Base-by-base conservation (phyloP, 768 basidiomycete genomes). In the Steccherinum ochraceum region DNA sequence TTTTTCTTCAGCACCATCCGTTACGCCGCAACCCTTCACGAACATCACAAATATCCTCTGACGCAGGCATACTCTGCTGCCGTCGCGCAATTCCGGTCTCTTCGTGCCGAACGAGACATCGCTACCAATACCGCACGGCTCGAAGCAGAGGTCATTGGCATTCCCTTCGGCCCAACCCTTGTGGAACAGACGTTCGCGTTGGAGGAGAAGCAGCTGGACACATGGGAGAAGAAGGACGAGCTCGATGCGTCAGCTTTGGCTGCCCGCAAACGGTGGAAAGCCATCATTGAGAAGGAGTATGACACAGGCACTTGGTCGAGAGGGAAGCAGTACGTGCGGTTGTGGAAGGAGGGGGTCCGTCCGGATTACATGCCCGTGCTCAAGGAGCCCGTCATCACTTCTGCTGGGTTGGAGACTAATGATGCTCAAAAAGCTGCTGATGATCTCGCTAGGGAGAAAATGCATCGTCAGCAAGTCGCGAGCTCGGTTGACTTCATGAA, bases 81-180 rank as follows among this genome's bases (percentile, higher is more conserved):
- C 24, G 76, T 93, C 10, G 76, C 82, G 4, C 91, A 98, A 67
- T 99, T 93, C 70, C 87, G 90, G 43, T 74, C 90, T 13, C 76
- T 99, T 39, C 84, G 93, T 35, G 84, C 92, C 27, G 86, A 90
- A 66, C 84, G 88, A 59, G 80, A 92, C 59, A 76, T 92, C 45
- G 78, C 89, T 2, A 83, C 81, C 35, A 72, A 76, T 2, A 80
- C 90, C 48, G 94, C 95, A 18, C 78, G 76, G 16, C 71, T 83
- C 60, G 93, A 98, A 68, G 93, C 93, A 12, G 75, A 86, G 58
- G 67, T 79, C 5, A 77, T 86, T 61, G 93, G 93, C 39, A 81
- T 80, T 13, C 62, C 69, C 27, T 89, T 89, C 60, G 71, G 65
- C 2, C 72, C 73, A 11, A 78, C 78, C 13, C 82, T 83, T 69